Conservation (phyloP, 495 filamentous ascomycete genomes). For the Daldinia childiae region DNA sequence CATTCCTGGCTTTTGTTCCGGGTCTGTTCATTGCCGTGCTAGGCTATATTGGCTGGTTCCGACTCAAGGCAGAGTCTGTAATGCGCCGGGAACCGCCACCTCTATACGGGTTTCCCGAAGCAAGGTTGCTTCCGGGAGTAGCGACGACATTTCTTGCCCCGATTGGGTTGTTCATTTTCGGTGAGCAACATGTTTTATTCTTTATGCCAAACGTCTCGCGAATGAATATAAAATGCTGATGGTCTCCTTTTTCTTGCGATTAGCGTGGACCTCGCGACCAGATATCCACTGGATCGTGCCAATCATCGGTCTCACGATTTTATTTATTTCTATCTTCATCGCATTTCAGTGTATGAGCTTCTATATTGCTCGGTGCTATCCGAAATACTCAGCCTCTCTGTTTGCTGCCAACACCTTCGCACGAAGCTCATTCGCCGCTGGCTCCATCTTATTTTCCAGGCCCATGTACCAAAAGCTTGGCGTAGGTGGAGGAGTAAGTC, state of each 20-base stretch:
- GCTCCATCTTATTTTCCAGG: conserved; percentile 64
- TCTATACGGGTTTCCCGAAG: conserved; percentile 34
- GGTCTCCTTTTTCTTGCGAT: neutral
- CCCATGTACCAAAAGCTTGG: conserved; percentile 64
- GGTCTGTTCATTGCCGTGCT: conserved; percentile 72
- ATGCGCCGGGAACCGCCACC: conserved; percentile 31
- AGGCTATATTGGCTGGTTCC: conserved; percentile 73
- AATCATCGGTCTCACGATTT: conserved; percentile 60
- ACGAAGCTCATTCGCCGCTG: conserved; percentile 63
- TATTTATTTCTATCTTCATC: conserved; percentile 62
- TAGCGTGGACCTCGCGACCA: conserved; percentile 38
- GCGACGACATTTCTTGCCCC: conserved; percentile 28
- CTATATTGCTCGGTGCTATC: conserved; percentile 68
- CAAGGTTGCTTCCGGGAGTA: conserved; percentile 30
- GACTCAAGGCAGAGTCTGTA: conserved; percentile 67
- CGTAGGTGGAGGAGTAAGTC: conserved; percentile 68
- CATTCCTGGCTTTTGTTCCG: conserved; percentile 76
- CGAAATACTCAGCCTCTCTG: conserved; percentile 67
- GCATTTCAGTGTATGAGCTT: conserved; percentile 63
- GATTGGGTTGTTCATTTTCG: conserved; percentile 33
- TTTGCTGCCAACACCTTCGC: conserved; percentile 65
- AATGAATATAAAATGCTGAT: conserved; percentile 3
- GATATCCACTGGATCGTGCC: conserved; percentile 60
- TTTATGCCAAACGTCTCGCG: neutral
- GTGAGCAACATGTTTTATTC: conserved; percentile 17